Conservation (phyloP, 495 filamentous ascomycete species). For the Penicillium lagena region DNA sequence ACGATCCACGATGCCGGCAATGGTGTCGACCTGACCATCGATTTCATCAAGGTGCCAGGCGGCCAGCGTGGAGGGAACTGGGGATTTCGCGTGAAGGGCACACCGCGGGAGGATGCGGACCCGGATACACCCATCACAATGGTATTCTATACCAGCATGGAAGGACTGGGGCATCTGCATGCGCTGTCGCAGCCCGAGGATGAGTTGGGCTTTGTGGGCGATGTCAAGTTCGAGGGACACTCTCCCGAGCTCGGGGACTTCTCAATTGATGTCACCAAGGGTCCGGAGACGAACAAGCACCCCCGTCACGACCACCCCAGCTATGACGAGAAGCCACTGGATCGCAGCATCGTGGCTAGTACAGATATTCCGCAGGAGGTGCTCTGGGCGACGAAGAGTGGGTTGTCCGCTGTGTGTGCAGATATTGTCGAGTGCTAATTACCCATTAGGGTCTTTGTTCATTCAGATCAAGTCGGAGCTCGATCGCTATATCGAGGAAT, state of each 20-base stretch:
- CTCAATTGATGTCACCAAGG: conserved; percentile 70
- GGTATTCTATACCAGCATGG: conserved; percentile 73
- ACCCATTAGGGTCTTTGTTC: conserved; percentile 54
- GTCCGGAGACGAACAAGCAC: conserved; percentile 53
- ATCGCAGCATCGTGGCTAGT: conserved; percentile 69
- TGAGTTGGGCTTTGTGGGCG: conserved; percentile 57
- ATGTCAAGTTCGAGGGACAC: conserved; percentile 70
- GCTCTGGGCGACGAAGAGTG: conserved; percentile 81
- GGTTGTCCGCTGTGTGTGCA: conserved; percentile 2
- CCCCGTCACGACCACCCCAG: conserved; percentile 56
- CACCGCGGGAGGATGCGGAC: conserved; percentile 61
- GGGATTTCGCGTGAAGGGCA: conserved; percentile 83
- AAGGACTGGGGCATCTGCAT: conserved; percentile 65
- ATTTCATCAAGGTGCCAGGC: conserved; percentile 88
- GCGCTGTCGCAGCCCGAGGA: conserved; percentile 45
- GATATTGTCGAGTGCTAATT: conserved; percentile 3
- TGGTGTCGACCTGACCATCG: conserved; percentile 80
- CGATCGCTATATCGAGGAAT: conserved; percentile 59
- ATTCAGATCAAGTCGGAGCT: conserved; percentile 70
- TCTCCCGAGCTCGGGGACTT: conserved; percentile 78
- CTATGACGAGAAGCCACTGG: conserved; percentile 67
- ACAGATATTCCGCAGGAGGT: conserved; percentile 57
- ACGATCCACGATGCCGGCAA: conserved; percentile 87
- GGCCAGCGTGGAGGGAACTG: conserved; percentile 85
- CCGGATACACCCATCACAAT: conserved; percentile 65